Evolutionary conservation across 2,329 filamentous ascomycete genomes (phyloP), one percentile per base, ranked within the genome.

Genomic region (Colletotrichum cereale): DNA sequence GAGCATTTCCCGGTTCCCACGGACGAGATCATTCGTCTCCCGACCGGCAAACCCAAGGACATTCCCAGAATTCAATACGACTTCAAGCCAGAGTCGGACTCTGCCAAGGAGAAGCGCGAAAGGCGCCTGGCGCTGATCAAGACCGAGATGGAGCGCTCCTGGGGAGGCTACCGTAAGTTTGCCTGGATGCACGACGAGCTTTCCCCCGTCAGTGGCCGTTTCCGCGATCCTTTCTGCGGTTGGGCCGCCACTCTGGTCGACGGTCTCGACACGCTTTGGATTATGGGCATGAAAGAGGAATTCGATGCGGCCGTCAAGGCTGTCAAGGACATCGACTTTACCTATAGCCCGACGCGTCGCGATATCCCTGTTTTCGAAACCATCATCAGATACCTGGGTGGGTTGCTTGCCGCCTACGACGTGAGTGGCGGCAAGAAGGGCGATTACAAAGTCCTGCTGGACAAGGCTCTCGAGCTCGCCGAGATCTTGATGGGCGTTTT

Each of bases 331-430:
- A 96, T 98, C 69, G 94, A 98, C 80, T 98, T 98, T 76, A 96
- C 93, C 3, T 92, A 88, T 14, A 91, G 89, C 36, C 81, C 85
- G 3, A 78, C 81, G 18, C 86, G 91, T 60, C 79, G 82, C 47
- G 89, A 93, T 58, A 96, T 98, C 56, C 95, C 94, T n/a, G 87
- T 97, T 10, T 98, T 98, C 76, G 95, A 98, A 82, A 97, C 95
- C 0, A 93, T 91, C 14, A 98, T 98, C 78, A 90, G 96, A 62
- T 97, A 98, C 77, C 86, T 98, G 5, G 96, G 96, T 40, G 96
- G 96, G 1, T 84, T 98, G 53, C 78, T 98, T 52, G 91, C 91
- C 48, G 95, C 95, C 8, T 98, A 96, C 79, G 96, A 98, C 82
- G 86, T 98, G 67, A 95, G 93, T 63, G 92, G 89, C 24, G 90